Evolutionary conservation across 495 filamentous ascomycete species (phyloP).

Genomic region (Letharia columbiana): DNA sequence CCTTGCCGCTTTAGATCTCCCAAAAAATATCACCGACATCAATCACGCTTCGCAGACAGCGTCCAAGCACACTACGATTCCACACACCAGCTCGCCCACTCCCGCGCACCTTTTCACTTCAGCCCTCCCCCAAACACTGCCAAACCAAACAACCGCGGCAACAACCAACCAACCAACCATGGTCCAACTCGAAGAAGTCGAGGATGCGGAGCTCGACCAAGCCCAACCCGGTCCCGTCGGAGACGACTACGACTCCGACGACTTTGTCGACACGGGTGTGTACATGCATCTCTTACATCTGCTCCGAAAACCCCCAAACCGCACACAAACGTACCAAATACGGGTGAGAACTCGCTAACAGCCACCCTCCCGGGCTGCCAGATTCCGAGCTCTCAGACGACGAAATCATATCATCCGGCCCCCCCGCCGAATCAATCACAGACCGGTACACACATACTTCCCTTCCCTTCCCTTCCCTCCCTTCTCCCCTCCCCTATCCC

Average conservation of each 20-base stretch:
- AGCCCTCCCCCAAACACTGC: too few species aligned
- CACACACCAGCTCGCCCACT: too few species aligned
- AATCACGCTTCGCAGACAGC: too few species aligned
- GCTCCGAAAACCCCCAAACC: too few species aligned
- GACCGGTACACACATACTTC: constrained; percentile 29
- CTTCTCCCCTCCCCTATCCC: constrained; percentile 25
- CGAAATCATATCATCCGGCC: constrained; percentile 36
- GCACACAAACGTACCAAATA: too few species aligned
- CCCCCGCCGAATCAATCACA: constrained; percentile 13
- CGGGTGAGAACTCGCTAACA: not conserved
- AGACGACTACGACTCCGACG: constrained; percentile 66
- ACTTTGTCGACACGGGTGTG: constrained; percentile 82
- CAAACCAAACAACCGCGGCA: too few species aligned
- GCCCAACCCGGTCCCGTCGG: constrained; percentile 60
- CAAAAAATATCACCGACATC: too few species aligned
- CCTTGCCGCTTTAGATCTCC: too few species aligned
- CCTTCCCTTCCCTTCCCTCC: constrained; percentile 35
- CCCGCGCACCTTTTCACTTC: too few species aligned
- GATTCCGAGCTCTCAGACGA: constrained; percentile 60
- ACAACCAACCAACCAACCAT: constrained; percentile 43
- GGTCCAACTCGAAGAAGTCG: constrained; percentile 94
- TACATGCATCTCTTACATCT: not conserved
- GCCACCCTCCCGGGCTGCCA: constrained; percentile 26
- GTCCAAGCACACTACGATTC: too few species aligned
- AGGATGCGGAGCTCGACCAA: constrained; percentile 83